Evolutionary conservation across 2,329 filamentous ascomycete genomes (phyloP).

Genomic region (Colletotrichum sansevieriae): DNA sequence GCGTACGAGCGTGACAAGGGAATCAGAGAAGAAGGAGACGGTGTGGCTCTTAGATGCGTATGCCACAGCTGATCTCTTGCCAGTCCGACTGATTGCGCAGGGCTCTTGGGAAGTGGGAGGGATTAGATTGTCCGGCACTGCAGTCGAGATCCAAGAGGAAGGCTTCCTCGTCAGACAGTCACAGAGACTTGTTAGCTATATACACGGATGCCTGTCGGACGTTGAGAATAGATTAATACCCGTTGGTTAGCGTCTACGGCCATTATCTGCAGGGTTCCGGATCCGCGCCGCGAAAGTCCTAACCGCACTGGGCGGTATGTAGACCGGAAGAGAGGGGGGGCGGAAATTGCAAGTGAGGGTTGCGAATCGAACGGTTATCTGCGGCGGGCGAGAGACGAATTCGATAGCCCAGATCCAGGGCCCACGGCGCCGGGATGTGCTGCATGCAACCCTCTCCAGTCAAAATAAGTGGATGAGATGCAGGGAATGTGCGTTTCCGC

Average conservation of each 20-base stretch:
- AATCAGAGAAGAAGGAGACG: too few species aligned
- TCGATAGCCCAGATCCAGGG: constrained; percentile 16
- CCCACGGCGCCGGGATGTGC: constrained; percentile 6
- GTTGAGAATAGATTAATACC: constrained; percentile 32
- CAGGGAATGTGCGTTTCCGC: constrained; percentile 4
- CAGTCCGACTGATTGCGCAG: too few species aligned
- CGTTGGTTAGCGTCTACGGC: constrained; percentile 10
- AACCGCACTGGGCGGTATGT: constrained; percentile 15
- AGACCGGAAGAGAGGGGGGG: not conserved
- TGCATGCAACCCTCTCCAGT: not conserved
- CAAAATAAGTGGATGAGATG: not conserved
- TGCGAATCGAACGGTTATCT: constrained; percentile 13
- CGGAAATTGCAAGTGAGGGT: not conserved
- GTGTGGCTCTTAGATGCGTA: too few species aligned
- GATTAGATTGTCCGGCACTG: too few species aligned
- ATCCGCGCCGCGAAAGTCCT: constrained; percentile 7
- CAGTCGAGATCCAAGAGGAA: too few species aligned
- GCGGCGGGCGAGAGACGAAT: not conserved
- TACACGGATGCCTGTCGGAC: constrained; percentile 16
- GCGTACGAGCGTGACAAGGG: too few species aligned
- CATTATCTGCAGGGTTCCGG: constrained; percentile 13
- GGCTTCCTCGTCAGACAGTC: too few species aligned
- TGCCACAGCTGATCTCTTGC: too few species aligned
- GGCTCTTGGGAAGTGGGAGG: too few species aligned
- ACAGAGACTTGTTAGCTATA: too few species aligned